A percentile compares a stretch with the other conserved stretches of the same genome.
Conservation (phyloP, 768 basidiomycete genomes). For the Lentinula raphanica region DNA sequence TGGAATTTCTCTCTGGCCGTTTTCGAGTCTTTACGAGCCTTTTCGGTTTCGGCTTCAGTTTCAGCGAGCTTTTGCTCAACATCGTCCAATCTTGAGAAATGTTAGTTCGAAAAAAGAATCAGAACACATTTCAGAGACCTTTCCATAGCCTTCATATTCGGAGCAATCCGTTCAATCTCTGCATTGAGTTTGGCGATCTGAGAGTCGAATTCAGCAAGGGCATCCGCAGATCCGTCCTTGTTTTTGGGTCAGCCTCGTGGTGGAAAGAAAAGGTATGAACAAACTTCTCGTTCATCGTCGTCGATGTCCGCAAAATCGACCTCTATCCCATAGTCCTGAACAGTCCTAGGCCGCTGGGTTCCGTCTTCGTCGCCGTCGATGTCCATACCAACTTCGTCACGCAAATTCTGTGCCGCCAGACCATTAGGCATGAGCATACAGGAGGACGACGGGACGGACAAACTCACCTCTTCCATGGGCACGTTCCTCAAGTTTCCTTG, state of each 20-base stretch:
- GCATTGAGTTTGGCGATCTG: conserved; percentile 61
- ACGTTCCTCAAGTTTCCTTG: conserved; percentile 79
- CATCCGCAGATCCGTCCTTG: conserved; percentile 59
- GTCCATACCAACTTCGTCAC: conserved; percentile 87
- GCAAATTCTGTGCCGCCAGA: conserved; percentile 51
- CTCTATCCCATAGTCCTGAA: conserved; percentile 83
- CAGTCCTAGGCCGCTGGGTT: conserved; percentile 65
- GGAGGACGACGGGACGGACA: conserved; percentile 14
- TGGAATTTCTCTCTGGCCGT: conserved; percentile 88
- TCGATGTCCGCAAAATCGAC: conserved; percentile 75
- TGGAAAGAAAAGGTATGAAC: conserved; percentile 11
- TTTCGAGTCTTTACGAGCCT: conserved; percentile 86
- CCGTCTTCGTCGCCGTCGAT: conserved; percentile 73
- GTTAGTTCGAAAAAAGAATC: not conserved
- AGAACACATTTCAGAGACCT: conserved; percentile 39
- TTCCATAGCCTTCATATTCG: conserved; percentile 96
- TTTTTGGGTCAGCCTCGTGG: not conserved
- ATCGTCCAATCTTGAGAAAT: conserved; percentile 63
- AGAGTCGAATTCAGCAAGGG: conserved; percentile 68
- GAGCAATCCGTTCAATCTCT: conserved; percentile 91
- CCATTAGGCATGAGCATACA: not conserved
- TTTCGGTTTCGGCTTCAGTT: conserved; percentile 90
- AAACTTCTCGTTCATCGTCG: conserved; percentile 69
- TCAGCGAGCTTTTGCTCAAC: conserved; percentile 80
- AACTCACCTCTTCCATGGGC: conserved; percentile 85